phyloP scores from a whole-genome alignment of 352 stramenopile genomes.

The Phytophthora uliginosa region DNA sequence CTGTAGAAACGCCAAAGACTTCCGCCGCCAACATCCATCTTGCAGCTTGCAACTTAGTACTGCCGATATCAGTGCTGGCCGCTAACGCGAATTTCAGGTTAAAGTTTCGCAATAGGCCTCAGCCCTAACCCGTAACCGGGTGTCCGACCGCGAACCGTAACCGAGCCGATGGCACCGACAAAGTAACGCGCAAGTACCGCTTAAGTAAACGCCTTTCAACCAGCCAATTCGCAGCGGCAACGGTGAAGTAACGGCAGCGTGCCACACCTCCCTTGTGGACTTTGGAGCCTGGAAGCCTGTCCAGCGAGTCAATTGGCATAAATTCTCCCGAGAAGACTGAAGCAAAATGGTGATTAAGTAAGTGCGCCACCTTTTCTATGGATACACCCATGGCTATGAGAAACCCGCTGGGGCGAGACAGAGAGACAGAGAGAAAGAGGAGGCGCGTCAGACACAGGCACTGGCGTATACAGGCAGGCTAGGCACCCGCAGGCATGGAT shows the following conservation, averaged over 20 bases:
- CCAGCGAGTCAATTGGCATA: slow-evolving; percentile 81
- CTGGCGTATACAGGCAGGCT: neutral
- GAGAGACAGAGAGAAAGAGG: neutral
- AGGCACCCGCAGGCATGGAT: neutral
- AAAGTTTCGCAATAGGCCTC: neutral
- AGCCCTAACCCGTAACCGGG: neutral
- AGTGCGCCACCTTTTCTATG: slow-evolving; percentile 38
- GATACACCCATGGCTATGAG: slow-evolving; percentile 2
- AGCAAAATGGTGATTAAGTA: slow-evolving; percentile 95
- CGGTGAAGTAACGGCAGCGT: slow-evolving; percentile 60
- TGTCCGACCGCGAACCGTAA: slow-evolving; percentile 30
- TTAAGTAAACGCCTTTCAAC: slow-evolving; percentile 75
- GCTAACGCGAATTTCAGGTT: slow-evolving; percentile 1
- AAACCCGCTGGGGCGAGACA: neutral
- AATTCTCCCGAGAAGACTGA: slow-evolving; percentile 91
- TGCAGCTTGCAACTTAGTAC: too few relatives aligned
- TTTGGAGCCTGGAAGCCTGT: slow-evolving; percentile 25
- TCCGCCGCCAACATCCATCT: too few relatives aligned
- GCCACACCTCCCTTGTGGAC: slow-evolving; percentile 18
- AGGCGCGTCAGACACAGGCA: neutral
- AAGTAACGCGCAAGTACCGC: slow-evolving; percentile 16
- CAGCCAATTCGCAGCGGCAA: slow-evolving; percentile 73
- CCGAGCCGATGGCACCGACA: neutral
- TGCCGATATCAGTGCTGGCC: too few relatives aligned
- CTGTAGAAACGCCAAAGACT: too few relatives aligned